Evolutionary conservation across 2,329 filamentous ascomycete species (phyloP).

Genomic region (Cylindrodendrum hubeiense): DNA sequence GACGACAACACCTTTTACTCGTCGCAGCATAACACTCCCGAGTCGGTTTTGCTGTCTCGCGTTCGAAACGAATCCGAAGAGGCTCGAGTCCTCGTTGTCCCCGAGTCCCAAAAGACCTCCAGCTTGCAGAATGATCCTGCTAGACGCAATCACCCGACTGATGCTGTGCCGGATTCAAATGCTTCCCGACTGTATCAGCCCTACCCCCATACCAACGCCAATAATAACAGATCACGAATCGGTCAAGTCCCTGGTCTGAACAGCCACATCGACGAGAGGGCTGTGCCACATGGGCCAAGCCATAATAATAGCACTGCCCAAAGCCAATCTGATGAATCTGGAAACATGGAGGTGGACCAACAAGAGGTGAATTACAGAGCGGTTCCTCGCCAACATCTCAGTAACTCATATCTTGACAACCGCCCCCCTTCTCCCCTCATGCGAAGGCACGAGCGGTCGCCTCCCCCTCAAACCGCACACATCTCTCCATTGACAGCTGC

Average conservation of each 20-base stretch:
- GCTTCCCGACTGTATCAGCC: constrained; percentile 22
- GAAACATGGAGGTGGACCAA: constrained; percentile 45
- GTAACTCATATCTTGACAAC: constrained; percentile 44
- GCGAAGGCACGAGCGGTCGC: constrained; percentile 79
- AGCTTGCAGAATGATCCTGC: constrained; percentile 25
- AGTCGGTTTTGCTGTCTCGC: constrained; percentile 62
- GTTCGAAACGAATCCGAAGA: constrained; percentile 61
- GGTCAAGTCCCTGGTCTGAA: constrained; percentile 49
- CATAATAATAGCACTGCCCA: constrained; percentile 54
- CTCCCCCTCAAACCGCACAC: constrained; percentile 78
- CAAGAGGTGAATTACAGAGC: constrained; percentile 26
- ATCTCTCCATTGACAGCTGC: constrained; percentile 69
- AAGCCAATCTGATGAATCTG: constrained; percentile 57
- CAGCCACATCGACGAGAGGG: constrained; percentile 39
- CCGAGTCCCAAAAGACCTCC: constrained; percentile 28
- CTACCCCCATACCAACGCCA: constrained; percentile 21
- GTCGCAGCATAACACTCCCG: constrained; percentile 86
- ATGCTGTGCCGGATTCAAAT: constrained; percentile 22
- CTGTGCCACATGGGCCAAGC: constrained; percentile 25
- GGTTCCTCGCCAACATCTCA: constrained; percentile 29
- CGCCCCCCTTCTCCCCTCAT: constrained; percentile 71
- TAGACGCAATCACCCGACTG: constrained; percentile 21
- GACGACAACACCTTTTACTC: constrained; percentile 98
- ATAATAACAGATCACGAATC: constrained; percentile 28
- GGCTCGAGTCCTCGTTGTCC: constrained; percentile 30